Evolutionary conservation across 495 filamentous ascomycete genomes (phyloP).

Genomic region (Haplographium delicatum): DNA sequence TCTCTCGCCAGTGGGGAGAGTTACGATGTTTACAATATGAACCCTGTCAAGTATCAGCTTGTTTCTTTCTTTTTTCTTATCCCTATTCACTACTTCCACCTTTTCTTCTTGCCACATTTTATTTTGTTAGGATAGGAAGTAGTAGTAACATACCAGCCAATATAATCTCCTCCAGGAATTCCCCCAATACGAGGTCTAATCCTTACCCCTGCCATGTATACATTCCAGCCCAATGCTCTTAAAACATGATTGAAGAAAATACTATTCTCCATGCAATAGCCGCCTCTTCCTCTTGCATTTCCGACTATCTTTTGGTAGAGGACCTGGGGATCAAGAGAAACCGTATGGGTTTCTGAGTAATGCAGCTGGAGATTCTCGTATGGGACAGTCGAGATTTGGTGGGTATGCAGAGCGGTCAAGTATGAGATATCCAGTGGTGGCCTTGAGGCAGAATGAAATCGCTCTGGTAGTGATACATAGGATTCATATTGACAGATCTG

Average conservation of each 20-base stretch:
- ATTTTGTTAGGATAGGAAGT: background rate
- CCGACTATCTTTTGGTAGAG: conserved; percentile 62
- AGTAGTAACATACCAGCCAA: conserved; percentile 30
- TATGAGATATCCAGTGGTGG: conserved; percentile 23
- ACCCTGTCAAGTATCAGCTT: conserved; percentile 33
- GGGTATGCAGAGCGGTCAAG: conserved; percentile 36
- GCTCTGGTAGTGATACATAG: conserved; percentile 10
- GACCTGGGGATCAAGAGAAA: conserved; percentile 50
- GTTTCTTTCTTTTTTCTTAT: background rate
- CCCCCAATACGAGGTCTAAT: conserved; percentile 16
- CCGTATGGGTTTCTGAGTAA: conserved; percentile 41
- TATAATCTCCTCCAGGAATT: conserved; percentile 44
- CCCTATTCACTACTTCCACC: too few species aligned
- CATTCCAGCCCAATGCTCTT: conserved; percentile 52
- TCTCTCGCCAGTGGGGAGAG: conserved; percentile 38
- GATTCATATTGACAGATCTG: conserved; percentile 17
- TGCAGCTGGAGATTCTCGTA: conserved; percentile 63
- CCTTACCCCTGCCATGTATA: conserved; percentile 41
- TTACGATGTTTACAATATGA: conserved; percentile 69
- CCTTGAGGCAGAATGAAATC: background rate
- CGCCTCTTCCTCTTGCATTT: conserved; percentile 48
- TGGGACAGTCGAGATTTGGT: conserved; percentile 56
- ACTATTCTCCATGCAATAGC: conserved; percentile 76
- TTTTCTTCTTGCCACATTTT: too few species aligned
- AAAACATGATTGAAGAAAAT: conserved; percentile 61